Evolutionary conservation across 2,329 filamentous ascomycete genomes (phyloP).

Genomic region (Paraphaeosphaeria minitans): DNA sequence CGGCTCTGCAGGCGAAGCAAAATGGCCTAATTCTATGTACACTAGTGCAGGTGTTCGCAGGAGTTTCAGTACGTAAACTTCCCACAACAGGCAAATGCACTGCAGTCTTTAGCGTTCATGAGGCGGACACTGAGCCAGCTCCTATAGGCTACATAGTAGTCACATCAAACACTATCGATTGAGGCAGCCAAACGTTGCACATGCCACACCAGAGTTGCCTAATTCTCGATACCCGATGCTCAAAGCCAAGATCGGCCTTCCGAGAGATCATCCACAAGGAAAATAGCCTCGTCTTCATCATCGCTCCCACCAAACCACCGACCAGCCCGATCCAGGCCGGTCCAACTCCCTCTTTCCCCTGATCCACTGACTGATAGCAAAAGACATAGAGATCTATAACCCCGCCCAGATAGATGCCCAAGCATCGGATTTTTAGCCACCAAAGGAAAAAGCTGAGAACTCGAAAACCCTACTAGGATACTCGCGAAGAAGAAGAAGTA

Average conservation of each 20-base stretch:
- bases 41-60: no score
- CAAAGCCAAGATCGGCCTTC: not conserved
- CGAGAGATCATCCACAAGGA: not conserved
- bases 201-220: not conserved
- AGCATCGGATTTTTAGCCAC: not conserved
- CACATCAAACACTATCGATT: not conserved
- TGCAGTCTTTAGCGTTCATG: no score
- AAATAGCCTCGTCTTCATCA: not conserved
- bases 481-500: not conserved
- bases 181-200: not conserved
- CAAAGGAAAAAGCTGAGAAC: not conserved
- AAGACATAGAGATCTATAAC: not conserved
- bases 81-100: no score
- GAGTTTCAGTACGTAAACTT: no score
- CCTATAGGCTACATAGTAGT: no score
- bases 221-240: not conserved
- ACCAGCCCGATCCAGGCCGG: not conserved
- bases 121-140: no score
- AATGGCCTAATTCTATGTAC: no score
- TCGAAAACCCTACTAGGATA: not conserved
- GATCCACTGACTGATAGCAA: not conserved
- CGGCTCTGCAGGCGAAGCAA: no score
- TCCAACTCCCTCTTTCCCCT: not conserved
- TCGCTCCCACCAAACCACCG: not conserved
- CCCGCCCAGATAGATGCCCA: not conserved